A percentile compares a stretch with the other conserved stretches of the same genome.
phyloP scores from a whole-genome alignment of 768 basidiomycete species.

The Ramaria sp. region DNA sequence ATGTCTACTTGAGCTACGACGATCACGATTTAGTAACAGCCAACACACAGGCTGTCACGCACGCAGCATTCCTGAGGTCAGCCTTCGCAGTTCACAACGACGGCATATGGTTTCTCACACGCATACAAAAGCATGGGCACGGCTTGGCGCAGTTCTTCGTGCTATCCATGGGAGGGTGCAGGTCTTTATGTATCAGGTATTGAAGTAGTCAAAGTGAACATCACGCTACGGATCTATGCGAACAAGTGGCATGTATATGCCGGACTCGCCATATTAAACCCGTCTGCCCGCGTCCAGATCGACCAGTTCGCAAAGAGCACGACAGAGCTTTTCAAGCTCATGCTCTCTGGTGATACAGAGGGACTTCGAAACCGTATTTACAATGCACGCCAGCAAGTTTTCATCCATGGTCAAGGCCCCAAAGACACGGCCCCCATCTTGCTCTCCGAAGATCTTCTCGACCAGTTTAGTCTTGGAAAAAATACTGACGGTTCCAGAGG shows the following conservation, averaged over 20 bases:
- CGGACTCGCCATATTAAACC: constrained; percentile 95
- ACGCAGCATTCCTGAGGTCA: constrained; percentile 93
- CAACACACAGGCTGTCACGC: constrained; percentile 96
- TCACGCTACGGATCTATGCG: constrained; percentile 89
- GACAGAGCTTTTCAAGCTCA: constrained; percentile 90
- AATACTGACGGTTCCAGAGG: constrained; percentile 15
- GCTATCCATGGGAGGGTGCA: constrained; percentile 88
- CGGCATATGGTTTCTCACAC: neutral
- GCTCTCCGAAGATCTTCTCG: constrained; percentile 73
- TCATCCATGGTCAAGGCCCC: constrained; percentile 25
- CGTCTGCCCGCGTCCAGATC: constrained; percentile 78
- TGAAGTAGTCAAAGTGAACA: constrained; percentile 96
- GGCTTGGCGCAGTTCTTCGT: constrained; percentile 69
- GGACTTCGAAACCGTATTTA: constrained; percentile 63
- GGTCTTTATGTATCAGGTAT: constrained; percentile 94
- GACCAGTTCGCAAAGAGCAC: constrained; percentile 80
- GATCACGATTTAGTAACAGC: constrained; percentile 96
- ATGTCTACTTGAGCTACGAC: constrained; percentile 89
- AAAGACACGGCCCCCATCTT: constrained; percentile 51
- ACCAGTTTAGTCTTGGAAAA: constrained; percentile 77
- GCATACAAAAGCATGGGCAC: constrained; percentile 80
- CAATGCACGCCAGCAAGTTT: constrained; percentile 65
- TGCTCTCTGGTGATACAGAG: constrained; percentile 52
- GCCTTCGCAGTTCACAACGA: constrained; percentile 7
- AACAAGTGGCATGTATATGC: constrained; percentile 99